phyloP scores from a whole-genome alignment of 495 filamentous ascomycete genomes.

The Penicillium subrubescens region DNA sequence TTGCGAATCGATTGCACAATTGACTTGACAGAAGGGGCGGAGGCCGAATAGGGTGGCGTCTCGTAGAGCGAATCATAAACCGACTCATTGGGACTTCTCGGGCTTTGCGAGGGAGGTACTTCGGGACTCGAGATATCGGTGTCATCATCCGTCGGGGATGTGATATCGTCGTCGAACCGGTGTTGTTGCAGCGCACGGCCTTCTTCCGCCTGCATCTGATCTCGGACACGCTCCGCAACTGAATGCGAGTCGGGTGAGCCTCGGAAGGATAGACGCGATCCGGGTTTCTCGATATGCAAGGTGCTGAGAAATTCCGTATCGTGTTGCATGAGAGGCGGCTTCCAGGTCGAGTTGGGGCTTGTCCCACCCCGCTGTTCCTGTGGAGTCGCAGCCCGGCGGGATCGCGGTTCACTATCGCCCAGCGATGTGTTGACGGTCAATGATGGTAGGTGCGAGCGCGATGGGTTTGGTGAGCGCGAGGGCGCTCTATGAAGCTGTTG shows the following conservation, averaged over 20 bases:
- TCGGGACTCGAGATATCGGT: slow-evolving; percentile 19
- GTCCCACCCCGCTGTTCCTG: slow-evolving; percentile 19
- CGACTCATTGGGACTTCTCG: slow-evolving; percentile 28
- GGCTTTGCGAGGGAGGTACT: slow-evolving; percentile 25
- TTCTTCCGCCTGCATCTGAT: slow-evolving; percentile 75
- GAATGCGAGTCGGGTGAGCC: slow-evolving; percentile 47
- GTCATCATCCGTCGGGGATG: slow-evolving; percentile 32
- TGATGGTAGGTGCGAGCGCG: slow-evolving; percentile 21
- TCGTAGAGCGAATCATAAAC: slow-evolving; percentile 33
- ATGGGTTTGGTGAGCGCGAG: slow-evolving; percentile 19
- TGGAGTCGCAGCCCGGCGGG: slow-evolving; percentile 17
- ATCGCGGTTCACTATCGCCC: slow-evolving; percentile 26
- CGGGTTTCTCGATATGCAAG: slow-evolving; percentile 31
- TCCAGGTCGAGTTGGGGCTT: slow-evolving; percentile 22
- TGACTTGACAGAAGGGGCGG: slow-evolving; percentile 30
- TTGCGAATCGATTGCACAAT: slow-evolving; percentile 31
- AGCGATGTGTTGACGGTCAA: slow-evolving; percentile 47
- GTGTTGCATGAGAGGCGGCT: slow-evolving; percentile 34
- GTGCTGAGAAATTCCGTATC: slow-evolving; percentile 45
- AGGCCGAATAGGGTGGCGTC: slow-evolving; percentile 18
- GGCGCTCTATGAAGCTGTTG: slow-evolving; percentile 12
- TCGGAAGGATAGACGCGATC: slow-evolving; percentile 47
- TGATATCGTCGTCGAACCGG: slow-evolving; percentile 28
- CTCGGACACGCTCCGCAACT: slow-evolving; percentile 58
- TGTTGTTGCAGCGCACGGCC: slow-evolving; percentile 63